Evolutionary conservation across 345 rosid species (phyloP), one percentile per base, ranked within the genome.

Genomic region (Acer campestre): DNA sequence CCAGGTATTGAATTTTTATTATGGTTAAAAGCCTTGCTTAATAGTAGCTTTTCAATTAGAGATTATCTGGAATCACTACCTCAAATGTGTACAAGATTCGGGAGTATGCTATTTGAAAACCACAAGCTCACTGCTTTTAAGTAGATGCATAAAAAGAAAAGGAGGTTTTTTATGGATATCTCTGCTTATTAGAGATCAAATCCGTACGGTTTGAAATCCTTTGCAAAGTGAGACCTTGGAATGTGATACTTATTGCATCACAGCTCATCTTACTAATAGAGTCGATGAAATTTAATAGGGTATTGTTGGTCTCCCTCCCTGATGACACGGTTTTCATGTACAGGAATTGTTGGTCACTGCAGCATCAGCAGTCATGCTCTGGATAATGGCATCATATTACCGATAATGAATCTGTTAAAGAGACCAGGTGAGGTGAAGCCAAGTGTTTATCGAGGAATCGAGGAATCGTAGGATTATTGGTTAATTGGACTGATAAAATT

Each of bases 301-400:
- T 42, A 42, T 7, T 42, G 46, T 42, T 42, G 46, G 46, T 58
- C 42, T 67, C 44, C 48, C 35, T 40, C 27, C 74, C 46, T 62
- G 70, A 63, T 70, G 55, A 68, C 64, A 13, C 35, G 10, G 49
- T 40, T 68, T 68, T 73, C 35, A 31, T 76, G 46, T 83, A 83
- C 93, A 91, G 96, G 96, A 91, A 75, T 82, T 87, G 59, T 75
- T 90, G 68, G 84, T 91, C 78, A 91, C 96, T 42, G 46, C 46
- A 42, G 46, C 11, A 42, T 42, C 46, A 42, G 46, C 46, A 7
- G 46, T 42, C 46, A 68, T 80, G 68, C 89, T 90, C 67, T 86
- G 79, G 78, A 74, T 92, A 44, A 74, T 90, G 78, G 91, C 88
- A 23, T 85, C 92, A 0, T 88, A 68, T 74, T 87, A 85, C 78